Base-by-base conservation (phyloP, 495 filamentous ascomycete species). In the Neurospora sp. region DNA sequence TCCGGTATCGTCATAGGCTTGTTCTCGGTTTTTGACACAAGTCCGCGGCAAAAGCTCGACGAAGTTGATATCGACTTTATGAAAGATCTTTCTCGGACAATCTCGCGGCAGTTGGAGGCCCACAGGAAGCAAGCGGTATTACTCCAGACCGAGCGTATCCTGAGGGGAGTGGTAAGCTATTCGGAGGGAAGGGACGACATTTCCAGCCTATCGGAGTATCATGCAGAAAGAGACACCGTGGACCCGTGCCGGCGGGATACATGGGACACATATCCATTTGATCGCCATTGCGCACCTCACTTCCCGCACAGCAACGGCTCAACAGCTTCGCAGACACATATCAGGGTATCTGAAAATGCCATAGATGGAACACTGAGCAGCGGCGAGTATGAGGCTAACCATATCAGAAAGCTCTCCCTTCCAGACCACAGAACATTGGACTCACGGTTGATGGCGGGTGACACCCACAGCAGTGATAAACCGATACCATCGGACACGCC, bases 1-100 rank as follows among this genome's bases (percentile, higher is more conserved):
- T 86, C 85, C 12, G 90, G 89, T 11, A 88, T 93, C 77, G 90
- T 91, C 37, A 90, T 95, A 75, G 92, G 92, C 35, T 90, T 88
- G 20, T 85, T 93, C 69, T 92, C 90, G 72, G 84, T 93, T 14
- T 77, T 93, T 6, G 91, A 93, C 77, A 83, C 87, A 41, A 80
- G 83, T 39, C 86, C 88, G 8, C 82, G 85, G 10, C 81, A 80
- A 12, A 75, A 84, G 7, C 75, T 88, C 10, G 77, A 70, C 18
- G 74, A 78, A 5, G 78, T 83, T 4, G 80, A 84, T 70, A 82
- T 80, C 7, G 77, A 82, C 66, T 84, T 84, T 62, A 80, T 88
- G 81, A 79, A 79, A 31, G 80, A 82, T 39, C 80, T 93, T 74
- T 85, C 89, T 0, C 75, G 79, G 49, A 85, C 89, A 14, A 83